phyloP scores from a whole-genome alignment of 768 basidiomycete species.

The Hypholoma sublateritium region DNA sequence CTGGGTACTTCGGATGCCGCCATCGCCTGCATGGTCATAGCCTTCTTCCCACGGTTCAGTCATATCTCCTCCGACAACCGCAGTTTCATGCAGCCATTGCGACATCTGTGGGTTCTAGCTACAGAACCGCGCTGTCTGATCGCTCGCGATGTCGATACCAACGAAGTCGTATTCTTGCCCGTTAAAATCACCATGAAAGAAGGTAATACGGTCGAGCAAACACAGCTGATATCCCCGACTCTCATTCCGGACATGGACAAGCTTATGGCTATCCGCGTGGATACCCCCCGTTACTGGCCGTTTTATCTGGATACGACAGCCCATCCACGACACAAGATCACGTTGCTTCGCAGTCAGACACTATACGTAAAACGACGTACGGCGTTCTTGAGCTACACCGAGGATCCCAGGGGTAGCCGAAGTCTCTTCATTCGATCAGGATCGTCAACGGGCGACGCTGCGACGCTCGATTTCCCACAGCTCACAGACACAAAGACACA shows the following conservation, averaged over 20 bases:
- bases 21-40: slow-evolving; percentile 83
- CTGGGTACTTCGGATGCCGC: slow-evolving; percentile 91
- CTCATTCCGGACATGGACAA: slow-evolving; percentile 87
- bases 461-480: slow-evolving; percentile 83
- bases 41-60: slow-evolving; percentile 91
- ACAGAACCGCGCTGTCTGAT: slow-evolving; percentile 92
- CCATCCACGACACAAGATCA: slow-evolving; percentile 64
- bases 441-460: slow-evolving; percentile 79
- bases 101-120: slow-evolving; percentile 96
- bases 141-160: slow-evolving; percentile 89
- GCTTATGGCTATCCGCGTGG: slow-evolving; percentile 79
- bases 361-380: slow-evolving; percentile 91
- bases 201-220: slow-evolving; percentile 56
- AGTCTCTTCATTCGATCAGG: slow-evolving; percentile 90
- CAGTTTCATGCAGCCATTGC: slow-evolving; percentile 86
- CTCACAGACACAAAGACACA: slow-evolving; percentile 64
- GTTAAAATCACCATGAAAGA: slow-evolving; percentile 84
- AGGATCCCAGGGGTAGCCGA: slow-evolving; percentile 91
- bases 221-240: slow-evolving; percentile 88
- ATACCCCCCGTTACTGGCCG: slow-evolving; percentile 96
- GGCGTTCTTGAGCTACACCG: slow-evolving; percentile 89
- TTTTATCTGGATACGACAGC: slow-evolving; percentile 79
- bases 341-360: slow-evolving; percentile 74
- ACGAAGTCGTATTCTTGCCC: slow-evolving; percentile 89
- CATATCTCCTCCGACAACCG: slow-evolving; percentile 82